Percentiles rank a stretch among this genome's conserved stretches.
phyloP scores from a whole-genome alignment of 2,329 filamentous ascomycete species.

The Aurifilum marmelostoma region DNA sequence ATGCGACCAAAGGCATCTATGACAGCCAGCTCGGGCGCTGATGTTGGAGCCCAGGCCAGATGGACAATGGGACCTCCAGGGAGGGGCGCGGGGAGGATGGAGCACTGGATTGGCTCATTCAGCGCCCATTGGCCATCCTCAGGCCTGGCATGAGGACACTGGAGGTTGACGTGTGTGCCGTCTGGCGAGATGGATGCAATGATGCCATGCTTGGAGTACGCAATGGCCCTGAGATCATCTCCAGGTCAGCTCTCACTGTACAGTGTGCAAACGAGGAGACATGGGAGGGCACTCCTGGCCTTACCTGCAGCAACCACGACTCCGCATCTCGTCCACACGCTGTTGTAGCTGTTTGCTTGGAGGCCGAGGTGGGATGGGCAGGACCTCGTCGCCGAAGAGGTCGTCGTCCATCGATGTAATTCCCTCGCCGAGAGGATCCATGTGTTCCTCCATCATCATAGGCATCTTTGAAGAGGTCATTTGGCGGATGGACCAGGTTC shows the following conservation, averaged over 20 bases:
- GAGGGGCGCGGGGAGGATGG: slow-evolving; percentile 63
- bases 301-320: slow-evolving; percentile 81
- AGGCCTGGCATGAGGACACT: slow-evolving; percentile 70
- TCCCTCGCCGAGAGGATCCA: slow-evolving; percentile 57
- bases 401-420: slow-evolving; percentile 72
- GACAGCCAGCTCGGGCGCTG: slow-evolving; percentile 78
- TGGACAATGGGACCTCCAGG: slow-evolving; percentile 73
- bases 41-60: slow-evolving; percentile 75
- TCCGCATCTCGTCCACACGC: slow-evolving; percentile 75
- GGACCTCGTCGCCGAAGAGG: slow-evolving; percentile 45
- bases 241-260: slow-evolving; percentile 29
- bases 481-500: neutral
- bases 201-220: slow-evolving; percentile 86
- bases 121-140: slow-evolving; percentile 75
- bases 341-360: slow-evolving; percentile 70
- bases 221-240: slow-evolving; percentile 63
- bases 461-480: slow-evolving; percentile 47
- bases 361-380: slow-evolving; percentile 48
- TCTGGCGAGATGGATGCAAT: slow-evolving; percentile 80
- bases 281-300: slow-evolving; percentile 33
- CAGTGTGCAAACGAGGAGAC: neutral
- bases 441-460: slow-evolving; percentile 58
- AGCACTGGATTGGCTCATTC: slow-evolving; percentile 68
- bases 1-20: slow-evolving; percentile 80
- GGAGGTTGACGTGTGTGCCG: slow-evolving; percentile 70